Evolutionary conservation across 805 yeast species (phyloP), one percentile per base, ranked within the genome.

Genomic region (Cephaloascus albidus): DNA sequence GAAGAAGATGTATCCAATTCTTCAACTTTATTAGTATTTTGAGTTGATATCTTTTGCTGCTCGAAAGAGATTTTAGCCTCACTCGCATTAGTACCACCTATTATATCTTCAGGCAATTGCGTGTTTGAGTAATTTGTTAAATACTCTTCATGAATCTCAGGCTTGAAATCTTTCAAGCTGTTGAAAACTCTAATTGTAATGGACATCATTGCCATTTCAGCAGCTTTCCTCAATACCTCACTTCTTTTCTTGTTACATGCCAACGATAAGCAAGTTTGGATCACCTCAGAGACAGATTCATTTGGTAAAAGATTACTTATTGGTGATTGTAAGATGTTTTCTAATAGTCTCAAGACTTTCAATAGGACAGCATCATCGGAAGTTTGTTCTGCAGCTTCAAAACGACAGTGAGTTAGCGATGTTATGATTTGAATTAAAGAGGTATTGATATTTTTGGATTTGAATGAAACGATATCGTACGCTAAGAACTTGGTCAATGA

Each of bases 221-320:
- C 97, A 0, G 95, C 83, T 43, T 82, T 76, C 51, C 97, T 70
- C 42, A 93, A 69, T 5, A 89, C 85, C 49, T 90, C 97, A 43
- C 95, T 81, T 55, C 97, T 74, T 55, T 89, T 75, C 61, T 86
- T 85, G 56, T 93, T 95, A 52, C 95, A 86, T 2, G 97, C 95
- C 58, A 93, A 72, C 4, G 94, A 81, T 53, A 93, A 72, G 42
- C 95, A 85, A 0, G 97, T 89, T 51, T 90, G 96, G 20, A 89
- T 75, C 20, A 88, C 88, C 53, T 90, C 97, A 45, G 85, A 81
- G 43, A 93, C 74, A 18, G 84, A 80, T 35, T 87, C 87, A 56
- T 88, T 90, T 2, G 90, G 76, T 33, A 90, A 61, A n/a, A 76
- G 52, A 20, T 68, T 70, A 18, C 90, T 82, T 35, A 80, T 63